Base-by-base conservation (phyloP, 352 stramenopile genomes). In the Globisporangium acanthophoron region DNA sequence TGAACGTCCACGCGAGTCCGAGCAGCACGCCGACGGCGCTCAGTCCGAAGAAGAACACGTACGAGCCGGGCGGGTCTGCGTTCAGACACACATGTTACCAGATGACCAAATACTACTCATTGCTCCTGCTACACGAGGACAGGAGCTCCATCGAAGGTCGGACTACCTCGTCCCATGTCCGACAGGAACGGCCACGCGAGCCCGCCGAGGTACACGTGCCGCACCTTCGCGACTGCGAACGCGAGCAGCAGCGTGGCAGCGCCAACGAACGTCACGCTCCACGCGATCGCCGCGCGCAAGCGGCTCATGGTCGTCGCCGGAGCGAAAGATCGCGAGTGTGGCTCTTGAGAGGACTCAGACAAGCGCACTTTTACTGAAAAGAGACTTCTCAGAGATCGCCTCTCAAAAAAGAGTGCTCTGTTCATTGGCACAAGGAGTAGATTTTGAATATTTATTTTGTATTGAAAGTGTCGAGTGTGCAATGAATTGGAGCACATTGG, bases 141-240 rank as follows among this genome's bases (percentile, higher is more conserved):
- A 24, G 21, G 21, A 24, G 21, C 21, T 24, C 21, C 21, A 24
- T 24, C 21, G 29, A 55, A 51, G 33, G 21, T 58, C 56, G 8
- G 21, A 24, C 21, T 37, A 78, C 76, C 74, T 43, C 78, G 74
- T 1, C 73, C 71, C 24, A 88, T 68, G 49, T 88, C 74, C 24
- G 74, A 80, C 54, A 85, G 55, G 64, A 80, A 87, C 5, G 77
- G 74, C 78, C 78, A 88, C 9, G 58, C 47, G 41, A 87, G 62
- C 0, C 74, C 71, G 21, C 77, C 77, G 46, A 83, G 56, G 58
- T 84, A 87, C n/a, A 74, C 61, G 52, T 52, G 47, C 47, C 70
- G 70, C 49, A 50, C 33, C 45, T 65, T 72, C 16, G 64, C 66
- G 47, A 82, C 69, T 9, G 45, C 50, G 43, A 82, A 73, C 29